Percentiles rank a stretch among this genome's conserved stretches.
Evolutionary conservation across 306 rosid genomes (phyloP).

Genomic region (Trifolium fragiferum): DNA sequence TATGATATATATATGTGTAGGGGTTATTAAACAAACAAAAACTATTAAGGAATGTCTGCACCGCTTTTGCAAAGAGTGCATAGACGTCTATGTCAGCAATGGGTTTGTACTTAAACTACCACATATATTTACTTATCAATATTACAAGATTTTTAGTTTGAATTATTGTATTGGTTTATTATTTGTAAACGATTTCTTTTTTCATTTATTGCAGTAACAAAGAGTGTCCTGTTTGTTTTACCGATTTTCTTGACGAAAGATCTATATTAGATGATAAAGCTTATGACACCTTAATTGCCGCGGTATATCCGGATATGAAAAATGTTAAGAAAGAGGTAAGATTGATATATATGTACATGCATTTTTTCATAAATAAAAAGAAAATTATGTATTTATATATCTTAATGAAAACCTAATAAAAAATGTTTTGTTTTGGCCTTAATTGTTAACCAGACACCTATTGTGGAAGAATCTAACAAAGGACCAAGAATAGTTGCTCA

Average conservation of each 20-base stretch:
- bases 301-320: background rate
- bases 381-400: no score
- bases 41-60: constrained; percentile 84
- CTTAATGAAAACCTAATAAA: no score
- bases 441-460: no score
- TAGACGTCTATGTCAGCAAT: constrained; percentile 75
- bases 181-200: background rate
- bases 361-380: no score
- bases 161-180: constrained; percentile 25
- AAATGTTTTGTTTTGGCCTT: no score
- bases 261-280: constrained; percentile 80
- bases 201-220: constrained; percentile 57
- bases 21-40: constrained; percentile 76
- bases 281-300: background rate
- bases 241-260: constrained; percentile 66
- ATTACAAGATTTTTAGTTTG: constrained; percentile 4
- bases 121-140: background rate
- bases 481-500: no score
- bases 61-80: constrained; percentile 87
- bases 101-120: constrained; percentile 53
- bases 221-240: constrained; percentile 85
- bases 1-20: constrained; percentile 46
- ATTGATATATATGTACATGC: no score
- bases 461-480: no score
- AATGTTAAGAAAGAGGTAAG: constrained; percentile 47